Evolutionary conservation across 352 stramenopile genomes (phyloP), one percentile per base, ranked within the genome.

Genomic region (Hyaloperonospora arabidopsidis): DNA sequence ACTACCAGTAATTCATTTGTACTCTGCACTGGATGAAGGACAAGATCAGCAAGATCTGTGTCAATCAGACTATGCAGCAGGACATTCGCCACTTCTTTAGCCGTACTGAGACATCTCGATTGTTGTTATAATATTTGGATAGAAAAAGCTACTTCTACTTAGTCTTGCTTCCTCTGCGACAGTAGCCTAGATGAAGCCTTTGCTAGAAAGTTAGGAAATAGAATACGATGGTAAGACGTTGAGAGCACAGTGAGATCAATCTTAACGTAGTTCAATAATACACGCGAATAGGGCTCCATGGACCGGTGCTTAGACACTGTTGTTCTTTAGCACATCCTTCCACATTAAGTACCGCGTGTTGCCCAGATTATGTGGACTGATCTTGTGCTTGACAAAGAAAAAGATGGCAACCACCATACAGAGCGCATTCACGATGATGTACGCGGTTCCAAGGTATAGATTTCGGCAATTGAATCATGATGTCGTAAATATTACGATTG

Each of bases 401-500:
- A 98, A 70, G 22, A 97, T 72, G 14, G 86, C 95, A 35, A 98
- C 75, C 35, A 88, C 69, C 58, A 98, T 78, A 74, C 89, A 98
- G 56, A 99, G 86, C 43, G 72, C 70, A 50, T 96, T 96, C 25
- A 98, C 93, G 32, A 87, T 84, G 61, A 98, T 96, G 74, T 98
- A 98, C 21, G 88, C 88, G 52, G 95, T 89, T 45, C 95, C 96
- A 8, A 99, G 74, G 76, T 97, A 98, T 45, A 84, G 67, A 74
- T 98, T 98, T 55, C 97, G 95, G 38, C 95, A 95, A 57, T 96
- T 96, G 64, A 99, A 98, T 70, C 86, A 97, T 45, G 86, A 97
- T 18, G 82, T 98, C 25, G 94, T 98, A 36, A 85, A 95, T 22
- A 99, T 84, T 46, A 99, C 92, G 25, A 99, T 72, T 36, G 84